These are phyloP conservation scores for Ogataea ganodermae DNA, from an alignment of 805 yeast species.

Conservation along the genomic window DNA sequence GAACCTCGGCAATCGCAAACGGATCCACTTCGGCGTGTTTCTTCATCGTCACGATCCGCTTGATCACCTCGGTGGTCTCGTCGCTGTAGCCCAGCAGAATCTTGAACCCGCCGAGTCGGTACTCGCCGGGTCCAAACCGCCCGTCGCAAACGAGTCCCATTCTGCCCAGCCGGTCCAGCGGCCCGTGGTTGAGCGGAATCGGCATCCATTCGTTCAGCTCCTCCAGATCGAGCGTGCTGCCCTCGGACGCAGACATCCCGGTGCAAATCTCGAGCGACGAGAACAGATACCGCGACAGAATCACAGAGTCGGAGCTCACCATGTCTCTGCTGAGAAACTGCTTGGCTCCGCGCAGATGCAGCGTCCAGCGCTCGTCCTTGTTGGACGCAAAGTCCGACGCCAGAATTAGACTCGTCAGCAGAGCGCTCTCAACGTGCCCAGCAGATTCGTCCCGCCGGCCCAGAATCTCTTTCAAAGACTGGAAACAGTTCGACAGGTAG, in stretches of 20 bases:
- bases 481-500: constrained; percentile 65
- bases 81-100: constrained; percentile 33
- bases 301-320: constrained; percentile 20
- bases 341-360: constrained; percentile 65
- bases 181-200: constrained; percentile 29
- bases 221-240: constrained; percentile 50
- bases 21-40: constrained; percentile 15
- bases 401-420: constrained; percentile 62
- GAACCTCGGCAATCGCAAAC: constrained; percentile 20
- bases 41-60: constrained; percentile 25
- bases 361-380: constrained; percentile 56
- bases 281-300: constrained; percentile 36
- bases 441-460: constrained; percentile 37
- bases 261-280: constrained; percentile 56
- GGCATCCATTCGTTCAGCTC: constrained; percentile 41
- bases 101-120: constrained; percentile 27
- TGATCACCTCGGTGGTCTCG: constrained; percentile 27
- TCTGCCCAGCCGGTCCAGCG: constrained; percentile 22
- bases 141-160: constrained; percentile 33
- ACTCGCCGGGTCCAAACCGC: constrained; percentile 9
- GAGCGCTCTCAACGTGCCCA: constrained; percentile 62
- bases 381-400: constrained; percentile 62
- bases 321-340: constrained; percentile 46
- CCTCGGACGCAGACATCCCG: constrained; percentile 50
- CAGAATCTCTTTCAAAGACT: constrained; percentile 51